Conservation (phyloP, 805 yeast genomes). For the Yamadazyma philogaea region DNA sequence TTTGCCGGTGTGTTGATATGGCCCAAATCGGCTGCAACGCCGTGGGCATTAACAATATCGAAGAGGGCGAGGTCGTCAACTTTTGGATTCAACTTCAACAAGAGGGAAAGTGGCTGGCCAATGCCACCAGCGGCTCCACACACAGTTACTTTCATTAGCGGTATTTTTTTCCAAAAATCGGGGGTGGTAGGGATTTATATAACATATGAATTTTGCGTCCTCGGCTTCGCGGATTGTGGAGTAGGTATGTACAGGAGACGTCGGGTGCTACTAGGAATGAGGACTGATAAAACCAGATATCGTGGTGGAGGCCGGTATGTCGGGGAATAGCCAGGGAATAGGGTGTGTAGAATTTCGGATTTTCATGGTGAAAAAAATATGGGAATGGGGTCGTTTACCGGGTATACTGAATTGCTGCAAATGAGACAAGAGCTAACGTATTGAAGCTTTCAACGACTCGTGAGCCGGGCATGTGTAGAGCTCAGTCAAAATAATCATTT, state of each 20-base stretch:
- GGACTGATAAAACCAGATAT: too few species aligned
- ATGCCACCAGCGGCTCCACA: conserved; percentile 51
- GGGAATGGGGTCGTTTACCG: too few species aligned
- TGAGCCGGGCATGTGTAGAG: too few species aligned
- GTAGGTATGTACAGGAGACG: background rate
- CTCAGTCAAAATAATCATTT: too few species aligned
- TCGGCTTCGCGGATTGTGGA: conserved; percentile 6
- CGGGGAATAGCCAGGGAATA: too few species aligned
- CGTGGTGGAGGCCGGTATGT: too few species aligned
- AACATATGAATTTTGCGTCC: conserved; percentile 10
- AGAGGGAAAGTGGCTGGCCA: conserved; percentile 45
- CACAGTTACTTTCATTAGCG: conserved; percentile 42
- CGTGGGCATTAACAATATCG: conserved; percentile 44
- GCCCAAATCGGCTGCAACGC: conserved; percentile 46
- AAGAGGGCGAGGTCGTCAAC: conserved; percentile 39
- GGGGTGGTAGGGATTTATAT: background rate
- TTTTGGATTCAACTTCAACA: conserved; percentile 37
- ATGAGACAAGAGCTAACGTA: too few species aligned
- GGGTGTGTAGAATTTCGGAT: too few species aligned
- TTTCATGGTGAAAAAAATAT: too few species aligned
- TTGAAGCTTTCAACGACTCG: too few species aligned
- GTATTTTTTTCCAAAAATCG: background rate
- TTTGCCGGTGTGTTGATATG: conserved; percentile 40
- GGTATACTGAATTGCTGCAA: too few species aligned
- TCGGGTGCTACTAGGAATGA: too few species aligned